Conservation (phyloP, 345 rosid species). For the Bruguiera gymnorhiza region DNA sequence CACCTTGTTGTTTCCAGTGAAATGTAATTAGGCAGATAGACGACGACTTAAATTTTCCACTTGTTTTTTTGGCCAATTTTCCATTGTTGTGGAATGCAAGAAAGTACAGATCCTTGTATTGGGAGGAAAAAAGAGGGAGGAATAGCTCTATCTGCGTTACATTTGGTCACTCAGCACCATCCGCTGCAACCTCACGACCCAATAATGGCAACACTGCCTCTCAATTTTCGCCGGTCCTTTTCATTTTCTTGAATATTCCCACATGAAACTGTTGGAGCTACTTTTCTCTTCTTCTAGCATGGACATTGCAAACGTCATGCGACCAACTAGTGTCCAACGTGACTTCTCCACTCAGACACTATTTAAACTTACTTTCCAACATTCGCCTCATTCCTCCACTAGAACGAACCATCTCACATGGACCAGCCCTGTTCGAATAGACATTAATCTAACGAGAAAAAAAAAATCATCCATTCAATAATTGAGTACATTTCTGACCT, state of each 20-base stretch:
- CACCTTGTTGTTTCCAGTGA: too few relatives aligned
- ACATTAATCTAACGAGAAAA: background rate
- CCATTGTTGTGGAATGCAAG: too few relatives aligned
- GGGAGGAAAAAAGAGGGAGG: too few relatives aligned
- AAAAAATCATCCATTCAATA: slow-evolving; percentile 17
- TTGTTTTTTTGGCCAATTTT: too few relatives aligned
- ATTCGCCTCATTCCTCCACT: slow-evolving; percentile 6
- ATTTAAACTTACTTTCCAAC: background rate
- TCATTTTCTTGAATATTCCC: background rate
- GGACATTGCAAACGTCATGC: slow-evolving; percentile 20
- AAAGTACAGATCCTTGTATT: too few relatives aligned
- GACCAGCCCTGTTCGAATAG: slow-evolving; percentile 35
- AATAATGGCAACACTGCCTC: background rate
- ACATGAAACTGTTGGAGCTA: slow-evolving; percentile 12
- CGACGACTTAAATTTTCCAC: too few relatives aligned
- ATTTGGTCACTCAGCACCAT: too few relatives aligned
- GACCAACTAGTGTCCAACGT: slow-evolving; percentile 27
- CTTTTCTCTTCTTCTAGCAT: slow-evolving; percentile 1
- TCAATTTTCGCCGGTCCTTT: slow-evolving; percentile 10
- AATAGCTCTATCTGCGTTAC: too few relatives aligned
- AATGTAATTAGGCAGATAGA: too few relatives aligned
- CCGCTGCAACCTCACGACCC: too few relatives aligned
- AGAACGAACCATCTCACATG: slow-evolving; percentile 32
- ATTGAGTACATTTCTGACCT: slow-evolving; percentile 21
- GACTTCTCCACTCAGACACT: background rate